Conservation (phyloP, 148 eudicot genomes). For the Gaultheria prostrata region DNA sequence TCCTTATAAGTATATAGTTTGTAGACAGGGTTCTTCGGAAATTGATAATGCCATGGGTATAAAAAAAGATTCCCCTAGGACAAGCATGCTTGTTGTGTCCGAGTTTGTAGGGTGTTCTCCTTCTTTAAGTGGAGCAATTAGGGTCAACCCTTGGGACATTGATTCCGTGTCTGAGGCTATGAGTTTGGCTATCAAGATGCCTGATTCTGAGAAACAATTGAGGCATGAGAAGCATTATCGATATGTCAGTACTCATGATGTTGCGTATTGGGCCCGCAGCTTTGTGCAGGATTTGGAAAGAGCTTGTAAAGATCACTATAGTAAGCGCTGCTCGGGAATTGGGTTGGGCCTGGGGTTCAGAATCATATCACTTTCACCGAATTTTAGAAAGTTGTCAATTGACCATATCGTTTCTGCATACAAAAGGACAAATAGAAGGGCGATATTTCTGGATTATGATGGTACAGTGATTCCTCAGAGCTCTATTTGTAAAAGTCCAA, state of each 20-base stretch:
- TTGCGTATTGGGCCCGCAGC: slow-evolving; percentile 85
- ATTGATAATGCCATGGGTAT: slow-evolving; percentile 43
- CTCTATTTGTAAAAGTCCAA: slow-evolving; percentile 51
- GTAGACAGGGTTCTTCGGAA: slow-evolving; percentile 53
- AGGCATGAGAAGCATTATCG: slow-evolving; percentile 77
- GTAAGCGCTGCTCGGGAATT: slow-evolving; percentile 81
- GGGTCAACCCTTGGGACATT: slow-evolving; percentile 83
- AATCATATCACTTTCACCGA: slow-evolving; percentile 87
- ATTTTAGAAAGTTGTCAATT: slow-evolving; percentile 67
- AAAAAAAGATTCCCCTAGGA: slow-evolving; percentile 36
- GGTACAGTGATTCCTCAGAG: slow-evolving; percentile 62
- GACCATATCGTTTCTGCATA: slow-evolving; percentile 70
- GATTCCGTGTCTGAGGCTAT: slow-evolving; percentile 69
- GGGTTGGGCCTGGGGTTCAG: slow-evolving; percentile 84
- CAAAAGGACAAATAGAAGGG: slow-evolving; percentile 63
- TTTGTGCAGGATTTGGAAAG: slow-evolving; percentile 83
- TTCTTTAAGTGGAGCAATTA: slow-evolving; percentile 73
- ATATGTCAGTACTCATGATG: slow-evolving; percentile 86
- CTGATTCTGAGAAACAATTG: slow-evolving; percentile 51
- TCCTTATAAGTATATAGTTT: slow-evolving; percentile 68
- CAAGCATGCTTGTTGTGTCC: slow-evolving; percentile 72
- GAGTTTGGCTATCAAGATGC: slow-evolving; percentile 54
- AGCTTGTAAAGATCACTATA: slow-evolving; percentile 73
- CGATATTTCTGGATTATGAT: slow-evolving; percentile 77
- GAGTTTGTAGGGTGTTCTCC: slow-evolving; percentile 78